These are phyloP conservation scores for Coemansia aciculifera DNA, from an alignment of 192 early-diverging fungal genomes.

Conservation along the genomic window DNA sequence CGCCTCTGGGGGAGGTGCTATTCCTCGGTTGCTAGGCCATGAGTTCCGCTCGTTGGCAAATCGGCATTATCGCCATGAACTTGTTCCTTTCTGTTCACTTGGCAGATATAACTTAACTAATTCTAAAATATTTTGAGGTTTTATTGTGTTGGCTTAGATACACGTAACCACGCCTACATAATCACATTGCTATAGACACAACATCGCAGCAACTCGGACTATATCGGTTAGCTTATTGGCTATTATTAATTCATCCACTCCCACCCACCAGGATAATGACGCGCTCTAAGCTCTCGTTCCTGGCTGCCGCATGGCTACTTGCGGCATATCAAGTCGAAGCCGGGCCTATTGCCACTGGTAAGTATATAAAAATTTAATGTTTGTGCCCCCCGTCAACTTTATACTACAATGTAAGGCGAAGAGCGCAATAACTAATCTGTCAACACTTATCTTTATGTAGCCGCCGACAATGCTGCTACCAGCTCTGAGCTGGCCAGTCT, in stretches of 20 bases:
- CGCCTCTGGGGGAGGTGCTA: not conserved
- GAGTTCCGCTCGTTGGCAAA: not conserved
- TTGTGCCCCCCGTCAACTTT: not conserved
- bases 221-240: not conserved
- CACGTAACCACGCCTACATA: not conserved
- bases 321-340: conserved; percentile 36
- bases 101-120: not conserved
- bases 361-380: conserved; percentile 4
- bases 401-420: no score
- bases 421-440: not conserved
- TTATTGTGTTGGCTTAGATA: not conserved
- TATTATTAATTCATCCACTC: not conserved
- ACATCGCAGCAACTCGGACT: not conserved
- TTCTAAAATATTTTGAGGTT: not conserved
- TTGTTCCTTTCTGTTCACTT: not conserved
- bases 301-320: conserved; percentile 53
- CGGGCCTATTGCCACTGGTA: conserved; percentile 48
- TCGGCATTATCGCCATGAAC: not conserved
- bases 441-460: not conserved
- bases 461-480: conserved; percentile 22
- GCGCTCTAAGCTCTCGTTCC: conserved; percentile 40
- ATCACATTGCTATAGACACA: not conserved
- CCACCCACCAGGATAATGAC: conserved; percentile 30
- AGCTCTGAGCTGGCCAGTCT: conserved; percentile 44
- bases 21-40: not conserved